These are phyloP conservation scores for Diaporthe sp. DNA, from an alignment of 2,329 filamentous ascomycete genomes.

Conservation along the genomic window DNA sequence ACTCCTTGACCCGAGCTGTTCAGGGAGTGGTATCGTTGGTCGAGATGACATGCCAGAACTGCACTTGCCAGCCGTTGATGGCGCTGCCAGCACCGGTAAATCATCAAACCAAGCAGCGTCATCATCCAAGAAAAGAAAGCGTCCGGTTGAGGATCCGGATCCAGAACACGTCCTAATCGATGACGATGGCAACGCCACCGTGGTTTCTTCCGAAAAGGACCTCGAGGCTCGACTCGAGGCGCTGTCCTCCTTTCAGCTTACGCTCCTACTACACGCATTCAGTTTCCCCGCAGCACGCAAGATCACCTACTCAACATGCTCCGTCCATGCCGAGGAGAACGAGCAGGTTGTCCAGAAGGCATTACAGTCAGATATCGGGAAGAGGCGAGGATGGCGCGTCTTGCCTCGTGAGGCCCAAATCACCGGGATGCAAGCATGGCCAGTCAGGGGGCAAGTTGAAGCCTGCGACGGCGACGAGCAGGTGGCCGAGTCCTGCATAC, in stretches of 20 bases:
- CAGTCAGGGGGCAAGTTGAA: slow-evolving; percentile 68
- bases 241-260: slow-evolving; percentile 84
- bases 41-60: slow-evolving; percentile 81
- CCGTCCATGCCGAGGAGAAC: slow-evolving; percentile 87
- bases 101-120: slow-evolving; percentile 34
- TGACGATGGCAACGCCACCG: slow-evolving; percentile 65
- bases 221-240: slow-evolving; percentile 74
- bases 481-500: slow-evolving; percentile 79
- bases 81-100: slow-evolving; percentile 29
- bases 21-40: slow-evolving; percentile 92
- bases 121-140: slow-evolving; percentile 57
- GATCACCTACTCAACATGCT: slow-evolving; percentile 95
- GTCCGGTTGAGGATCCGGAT: slow-evolving; percentile 47
- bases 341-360: slow-evolving; percentile 83
- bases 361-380: slow-evolving; percentile 74
- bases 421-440: slow-evolving; percentile 80
- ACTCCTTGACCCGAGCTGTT: slow-evolving; percentile 93
- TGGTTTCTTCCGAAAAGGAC: slow-evolving; percentile 64
- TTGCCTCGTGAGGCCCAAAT: slow-evolving; percentile 78
- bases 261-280: slow-evolving; percentile 86
- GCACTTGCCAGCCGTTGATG: slow-evolving; percentile 61
- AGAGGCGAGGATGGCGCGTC: slow-evolving; percentile 79
- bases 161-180: slow-evolving; percentile 57
- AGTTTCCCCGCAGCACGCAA: slow-evolving; percentile 78
- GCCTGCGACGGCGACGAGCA: slow-evolving; percentile 60